phyloP scores from a whole-genome alignment of 352 stramenopile species.

The Pythium coloratum region DNA sequence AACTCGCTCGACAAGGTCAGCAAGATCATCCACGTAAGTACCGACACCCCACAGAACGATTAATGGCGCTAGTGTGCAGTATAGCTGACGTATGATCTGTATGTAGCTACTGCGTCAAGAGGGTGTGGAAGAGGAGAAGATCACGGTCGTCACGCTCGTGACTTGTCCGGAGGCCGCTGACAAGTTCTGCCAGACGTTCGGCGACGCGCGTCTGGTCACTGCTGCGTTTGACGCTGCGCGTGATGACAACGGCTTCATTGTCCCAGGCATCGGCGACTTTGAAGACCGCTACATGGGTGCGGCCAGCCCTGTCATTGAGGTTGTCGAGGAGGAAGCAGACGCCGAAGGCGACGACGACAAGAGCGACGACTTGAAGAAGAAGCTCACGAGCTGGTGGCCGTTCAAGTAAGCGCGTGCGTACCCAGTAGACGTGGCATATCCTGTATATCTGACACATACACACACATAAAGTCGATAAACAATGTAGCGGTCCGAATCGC shows the following conservation, averaged over 20 bases:
- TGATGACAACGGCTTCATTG: constrained; percentile 56
- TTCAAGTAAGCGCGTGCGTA: constrained; percentile 21
- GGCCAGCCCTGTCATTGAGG: constrained; percentile 36
- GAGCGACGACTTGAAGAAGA: constrained; percentile 33
- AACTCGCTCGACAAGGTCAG: constrained; percentile 60
- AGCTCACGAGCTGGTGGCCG: constrained; percentile 42
- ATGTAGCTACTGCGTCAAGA: constrained; percentile 63
- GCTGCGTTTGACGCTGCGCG: constrained; percentile 72
- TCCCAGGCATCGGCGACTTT: constrained; percentile 77
- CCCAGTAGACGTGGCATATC: not conserved
- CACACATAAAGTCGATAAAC: not conserved
- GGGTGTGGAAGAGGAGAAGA: constrained; percentile 73
- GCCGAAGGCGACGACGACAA: constrained; percentile 30
- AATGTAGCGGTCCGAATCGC: not conserved
- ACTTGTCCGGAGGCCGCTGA: constrained; percentile 80
- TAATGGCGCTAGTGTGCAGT: not conserved
- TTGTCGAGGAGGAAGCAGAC: constrained; percentile 33
- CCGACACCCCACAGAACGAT: not conserved
- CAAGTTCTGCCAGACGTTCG: constrained; percentile 77
- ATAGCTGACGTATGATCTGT: not conserved
- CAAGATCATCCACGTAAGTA: constrained; percentile 70
- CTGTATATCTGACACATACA: not conserved
- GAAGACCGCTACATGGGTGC: constrained; percentile 67
- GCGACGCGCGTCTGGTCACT: constrained; percentile 73
- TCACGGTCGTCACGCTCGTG: constrained; percentile 79